Evolutionary conservation across 2,329 filamentous ascomycete species (phyloP).

Genomic region (Ceratocystis ficicola): DNA sequence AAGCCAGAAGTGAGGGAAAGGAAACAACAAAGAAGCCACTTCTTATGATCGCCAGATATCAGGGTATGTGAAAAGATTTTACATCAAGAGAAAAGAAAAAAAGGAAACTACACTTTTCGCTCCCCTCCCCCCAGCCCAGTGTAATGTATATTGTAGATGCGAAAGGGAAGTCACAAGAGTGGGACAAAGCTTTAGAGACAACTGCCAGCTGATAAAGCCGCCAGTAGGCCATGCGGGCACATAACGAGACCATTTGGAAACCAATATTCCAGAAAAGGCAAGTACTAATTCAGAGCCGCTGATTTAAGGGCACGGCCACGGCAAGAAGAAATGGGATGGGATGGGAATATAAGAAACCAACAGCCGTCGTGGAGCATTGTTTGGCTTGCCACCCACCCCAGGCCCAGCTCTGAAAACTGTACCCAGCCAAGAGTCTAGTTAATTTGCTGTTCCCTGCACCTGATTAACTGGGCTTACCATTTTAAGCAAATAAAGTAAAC

Average conservation of each 20-base stretch:
- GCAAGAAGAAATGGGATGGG: not conserved
- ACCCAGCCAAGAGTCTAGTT: not conserved
- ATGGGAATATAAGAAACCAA: too few relatives aligned
- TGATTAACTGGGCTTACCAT: not conserved
- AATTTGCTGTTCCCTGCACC: not conserved
- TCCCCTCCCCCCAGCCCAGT: not conserved
- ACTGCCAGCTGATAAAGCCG: slow-evolving; percentile 3
- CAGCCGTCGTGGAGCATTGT: too few relatives aligned
- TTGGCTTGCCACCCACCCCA: too few relatives aligned
- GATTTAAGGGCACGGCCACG: not conserved
- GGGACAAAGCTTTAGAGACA: slow-evolving; percentile 8
- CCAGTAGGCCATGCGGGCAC: too few relatives aligned
- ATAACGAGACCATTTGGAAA: too few relatives aligned
- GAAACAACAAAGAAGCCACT: not conserved
- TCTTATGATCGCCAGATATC: not conserved
- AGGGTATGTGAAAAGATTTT: not conserved
- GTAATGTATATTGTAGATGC: not conserved
- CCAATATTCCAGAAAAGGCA: not conserved
- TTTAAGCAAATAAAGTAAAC: not conserved
- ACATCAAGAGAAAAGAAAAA: not conserved
- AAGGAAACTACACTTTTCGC: not conserved
- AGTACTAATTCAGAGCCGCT: not conserved
- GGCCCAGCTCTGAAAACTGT: too few relatives aligned
- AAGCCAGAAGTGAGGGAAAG: not conserved
- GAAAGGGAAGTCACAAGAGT: not conserved